These are phyloP conservation scores for Suhomyces guaymorum DNA, from an alignment of 1,139 yeast species.

Conservation along the genomic window DNA sequence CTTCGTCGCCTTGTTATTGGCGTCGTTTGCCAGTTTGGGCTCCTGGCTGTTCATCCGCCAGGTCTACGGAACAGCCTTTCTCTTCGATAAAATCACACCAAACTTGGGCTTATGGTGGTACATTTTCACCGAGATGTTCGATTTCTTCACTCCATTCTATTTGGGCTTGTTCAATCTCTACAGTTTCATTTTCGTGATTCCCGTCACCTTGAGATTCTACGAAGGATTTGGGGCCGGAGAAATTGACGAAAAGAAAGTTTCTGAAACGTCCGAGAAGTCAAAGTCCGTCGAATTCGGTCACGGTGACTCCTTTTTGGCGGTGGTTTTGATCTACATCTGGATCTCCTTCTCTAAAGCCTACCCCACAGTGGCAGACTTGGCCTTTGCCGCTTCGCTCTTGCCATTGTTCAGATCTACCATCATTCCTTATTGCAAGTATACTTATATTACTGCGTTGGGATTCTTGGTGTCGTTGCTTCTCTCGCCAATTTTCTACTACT, in stretches of 20 bases:
- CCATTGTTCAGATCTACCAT: constrained; percentile 54
- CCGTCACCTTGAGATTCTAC: constrained; percentile 69
- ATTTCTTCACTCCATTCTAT: constrained; percentile 81
- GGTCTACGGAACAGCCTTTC: constrained; percentile 62
- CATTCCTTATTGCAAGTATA: constrained; percentile 36
- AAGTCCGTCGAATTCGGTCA: constrained; percentile 14
- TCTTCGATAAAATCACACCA: constrained; percentile 71
- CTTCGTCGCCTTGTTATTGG: constrained; percentile 35
- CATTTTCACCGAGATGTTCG: constrained; percentile 92
- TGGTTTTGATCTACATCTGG: constrained; percentile 65
- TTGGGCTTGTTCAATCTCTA: constrained; percentile 80
- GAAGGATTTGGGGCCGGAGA: constrained; percentile 22
- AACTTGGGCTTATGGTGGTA: constrained; percentile 99
- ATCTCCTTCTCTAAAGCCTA: constrained; percentile 76
- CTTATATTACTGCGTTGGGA: constrained; percentile 41
- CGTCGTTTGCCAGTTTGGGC: constrained; percentile 35
- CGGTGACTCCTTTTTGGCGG: constrained; percentile 65
- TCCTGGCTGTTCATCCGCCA: constrained; percentile 53
- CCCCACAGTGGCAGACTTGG: constrained; percentile 85
- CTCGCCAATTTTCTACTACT: constrained; percentile 87
- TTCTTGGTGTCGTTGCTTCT: constrained; percentile 44
- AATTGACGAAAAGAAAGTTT: not conserved
- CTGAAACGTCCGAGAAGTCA: not conserved
- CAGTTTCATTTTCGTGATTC: constrained; percentile 66
- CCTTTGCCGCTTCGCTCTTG: constrained; percentile 61